Evolutionary conservation across 1,284 basidiomycete genomes (phyloP), one percentile per base, ranked within the genome.

Genomic region (Trichosporon sp.): DNA sequence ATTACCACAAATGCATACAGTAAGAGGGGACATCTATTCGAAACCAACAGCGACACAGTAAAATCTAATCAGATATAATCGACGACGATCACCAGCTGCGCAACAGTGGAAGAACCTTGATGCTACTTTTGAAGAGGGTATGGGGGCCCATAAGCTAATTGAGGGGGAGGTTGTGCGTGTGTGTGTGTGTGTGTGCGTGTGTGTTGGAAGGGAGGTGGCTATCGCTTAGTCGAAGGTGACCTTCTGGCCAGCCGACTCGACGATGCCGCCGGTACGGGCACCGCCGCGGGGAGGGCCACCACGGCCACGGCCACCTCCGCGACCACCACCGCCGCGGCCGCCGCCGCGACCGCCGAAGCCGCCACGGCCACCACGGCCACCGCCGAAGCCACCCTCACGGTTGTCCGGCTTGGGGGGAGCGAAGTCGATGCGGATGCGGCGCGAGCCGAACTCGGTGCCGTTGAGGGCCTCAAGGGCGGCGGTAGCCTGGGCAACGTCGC

Each of bases 361-460:
- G 62, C 84, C 83, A 60, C 85, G 73, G 60, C 79, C 75, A 40
- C 80, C 83, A 32, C 86, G 80, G 49, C 83, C 81, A 65, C 86
- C 82, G 79, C 72, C 70, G 49, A 70, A 58, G 25, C 74, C 69
- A 34, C 74, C 73, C 6, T 74, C 65, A 21, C 70, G 63, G 65
- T 81, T 82, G 65, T 82, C 81, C 71, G 89, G 87, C 73, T 92
- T 86, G 8, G 95, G 94, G 70, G 90, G 89, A 31, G 92, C 92
- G 81, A 86, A 98, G 83, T 99, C 95, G 58, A 98, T 80, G 65
- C 95, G 86, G 68, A 96, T 82, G 36, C 83, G 75, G 60, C 96
- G 87, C 7, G 95, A 95, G 40, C 89, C 91, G 59, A 99, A 84
- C 67, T 95, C 91, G 67, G 85, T 81, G 58, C 92, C 92, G 59